Evolutionary conservation across 1,284 basidiomycete species (phyloP).

Genomic region (Pterulicium gracile): DNA sequence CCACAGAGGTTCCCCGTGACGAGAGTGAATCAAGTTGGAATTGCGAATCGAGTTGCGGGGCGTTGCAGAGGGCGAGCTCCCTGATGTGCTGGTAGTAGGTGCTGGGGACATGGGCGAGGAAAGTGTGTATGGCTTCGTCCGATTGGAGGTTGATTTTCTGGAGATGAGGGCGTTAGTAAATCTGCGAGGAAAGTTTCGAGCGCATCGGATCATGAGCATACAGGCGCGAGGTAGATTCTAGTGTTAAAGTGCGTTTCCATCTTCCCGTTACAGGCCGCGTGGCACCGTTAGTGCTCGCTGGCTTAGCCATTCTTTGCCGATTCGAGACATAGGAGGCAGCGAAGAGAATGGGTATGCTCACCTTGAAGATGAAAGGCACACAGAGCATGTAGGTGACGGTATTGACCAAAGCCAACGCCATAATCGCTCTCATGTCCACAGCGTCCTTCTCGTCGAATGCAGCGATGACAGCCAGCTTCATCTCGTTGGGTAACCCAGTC

Average conservation of each 20-base stretch:
- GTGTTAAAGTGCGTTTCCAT: too few relatives aligned
- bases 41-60: constrained; percentile 12
- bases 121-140: constrained; percentile 34
- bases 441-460: constrained; percentile 28
- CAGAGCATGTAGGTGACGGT: constrained; percentile 39
- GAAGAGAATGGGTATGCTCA: too few relatives aligned
- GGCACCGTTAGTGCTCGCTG: too few relatives aligned
- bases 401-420: constrained; percentile 31
- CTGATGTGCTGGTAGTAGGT: constrained; percentile 43
- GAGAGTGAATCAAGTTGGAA: constrained; percentile 7
- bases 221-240: too few relatives aligned
- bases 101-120: constrained; percentile 45
- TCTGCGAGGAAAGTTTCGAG: neutral
- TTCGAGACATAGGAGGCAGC: too few relatives aligned
- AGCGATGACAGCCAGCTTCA: constrained; percentile 47
- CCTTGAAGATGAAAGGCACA: constrained; percentile 48
- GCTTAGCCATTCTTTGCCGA: too few relatives aligned
- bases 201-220: constrained; percentile 1
- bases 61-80: constrained; percentile 41
- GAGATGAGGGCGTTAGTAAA: neutral
- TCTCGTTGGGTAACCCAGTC: constrained; percentile 50
- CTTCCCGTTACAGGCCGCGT: too few relatives aligned
- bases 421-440: constrained; percentile 24
- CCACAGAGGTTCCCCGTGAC: constrained; percentile 34
- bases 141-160: constrained; percentile 39